A percentile compares a stretch with the other conserved stretches of the same genome.
These are phyloP conservation scores for Wallacemonas sp. DNA, from an alignment of 208 protist genomes.

Conservation along the genomic window DNA sequence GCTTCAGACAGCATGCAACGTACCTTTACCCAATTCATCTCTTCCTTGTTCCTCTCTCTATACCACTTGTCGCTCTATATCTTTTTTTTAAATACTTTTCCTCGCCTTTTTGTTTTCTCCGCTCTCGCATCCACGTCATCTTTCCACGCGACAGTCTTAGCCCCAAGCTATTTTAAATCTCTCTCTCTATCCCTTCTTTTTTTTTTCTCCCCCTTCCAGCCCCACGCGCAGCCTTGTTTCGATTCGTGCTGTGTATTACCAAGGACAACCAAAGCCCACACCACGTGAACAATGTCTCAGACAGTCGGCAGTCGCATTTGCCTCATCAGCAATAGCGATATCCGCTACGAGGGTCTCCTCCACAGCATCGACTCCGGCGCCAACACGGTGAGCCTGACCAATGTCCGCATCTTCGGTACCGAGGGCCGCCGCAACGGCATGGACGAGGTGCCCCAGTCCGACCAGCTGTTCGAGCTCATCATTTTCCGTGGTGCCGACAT, in stretches of 20 bases:
- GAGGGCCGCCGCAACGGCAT: slow-evolving; percentile 69
- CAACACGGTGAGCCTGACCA: slow-evolving; percentile 87
- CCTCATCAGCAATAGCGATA: slow-evolving; percentile 88
- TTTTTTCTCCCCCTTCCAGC: background rate
- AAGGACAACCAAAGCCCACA: slow-evolving; percentile 7
- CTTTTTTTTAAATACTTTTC: background rate
- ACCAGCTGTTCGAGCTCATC: slow-evolving; percentile 87
- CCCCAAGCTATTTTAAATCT: background rate
- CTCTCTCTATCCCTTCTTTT: background rate
- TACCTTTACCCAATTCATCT: too few species aligned
- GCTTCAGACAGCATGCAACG: too few species aligned
- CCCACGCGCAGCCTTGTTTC: background rate
- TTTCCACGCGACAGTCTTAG: slow-evolving; percentile 16
- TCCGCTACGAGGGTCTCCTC: slow-evolving; percentile 87
- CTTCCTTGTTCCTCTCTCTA: background rate
- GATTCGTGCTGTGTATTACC: slow-evolving; percentile 11
- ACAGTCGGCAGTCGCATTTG: slow-evolving; percentile 69
- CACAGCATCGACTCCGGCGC: slow-evolving; percentile 66
- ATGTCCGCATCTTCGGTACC: slow-evolving; percentile 90
- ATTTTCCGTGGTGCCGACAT: slow-evolving; percentile 91
- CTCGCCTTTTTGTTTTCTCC: slow-evolving; percentile 12
- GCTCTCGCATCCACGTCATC: background rate
- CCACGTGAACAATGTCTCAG: slow-evolving; percentile 12
- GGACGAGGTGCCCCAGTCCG: slow-evolving; percentile 58
- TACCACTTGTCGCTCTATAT: background rate